These are phyloP conservation scores for Trichoderma atrobrunneum DNA, from an alignment of 2,329 filamentous ascomycete genomes.

Conservation along the genomic window DNA sequence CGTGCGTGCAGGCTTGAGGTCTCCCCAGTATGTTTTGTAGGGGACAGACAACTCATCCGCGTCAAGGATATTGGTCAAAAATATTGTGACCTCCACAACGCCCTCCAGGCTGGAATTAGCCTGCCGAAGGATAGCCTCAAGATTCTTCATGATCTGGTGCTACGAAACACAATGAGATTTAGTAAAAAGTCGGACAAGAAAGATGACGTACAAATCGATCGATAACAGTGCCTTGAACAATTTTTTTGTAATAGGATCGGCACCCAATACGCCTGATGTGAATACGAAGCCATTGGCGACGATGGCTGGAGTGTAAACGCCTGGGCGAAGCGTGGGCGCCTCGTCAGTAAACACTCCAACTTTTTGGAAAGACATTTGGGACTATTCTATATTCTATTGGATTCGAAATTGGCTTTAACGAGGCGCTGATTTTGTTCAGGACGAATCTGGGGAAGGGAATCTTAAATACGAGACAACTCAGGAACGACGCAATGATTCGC, in stretches of 20 bases:
- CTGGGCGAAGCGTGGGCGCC: neutral
- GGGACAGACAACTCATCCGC: neutral
- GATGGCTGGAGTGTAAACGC: neutral
- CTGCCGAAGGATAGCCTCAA: neutral
- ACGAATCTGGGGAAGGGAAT: neutral
- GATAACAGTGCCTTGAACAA: neutral
- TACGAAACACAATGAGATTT: neutral
- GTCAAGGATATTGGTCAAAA: neutral
- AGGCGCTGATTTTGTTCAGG: neutral
- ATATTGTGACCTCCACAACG: neutral
- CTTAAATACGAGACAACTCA: neutral
- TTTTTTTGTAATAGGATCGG: neutral
- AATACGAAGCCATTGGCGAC: neutral
- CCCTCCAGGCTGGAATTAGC: neutral
- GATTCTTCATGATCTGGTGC: neutral
- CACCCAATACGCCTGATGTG: neutral
- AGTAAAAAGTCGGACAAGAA: neutral
- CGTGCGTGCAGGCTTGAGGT: neutral
- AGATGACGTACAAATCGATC: neutral
- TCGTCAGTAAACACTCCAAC: neutral
- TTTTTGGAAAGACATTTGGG: neutral
- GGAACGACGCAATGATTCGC: neutral
- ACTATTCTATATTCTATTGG: neutral
- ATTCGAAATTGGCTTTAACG: accelerated
- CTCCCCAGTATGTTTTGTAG: neutral